Conservation (phyloP, 331 rosid genomes). For the Malus hybrid region DNA sequence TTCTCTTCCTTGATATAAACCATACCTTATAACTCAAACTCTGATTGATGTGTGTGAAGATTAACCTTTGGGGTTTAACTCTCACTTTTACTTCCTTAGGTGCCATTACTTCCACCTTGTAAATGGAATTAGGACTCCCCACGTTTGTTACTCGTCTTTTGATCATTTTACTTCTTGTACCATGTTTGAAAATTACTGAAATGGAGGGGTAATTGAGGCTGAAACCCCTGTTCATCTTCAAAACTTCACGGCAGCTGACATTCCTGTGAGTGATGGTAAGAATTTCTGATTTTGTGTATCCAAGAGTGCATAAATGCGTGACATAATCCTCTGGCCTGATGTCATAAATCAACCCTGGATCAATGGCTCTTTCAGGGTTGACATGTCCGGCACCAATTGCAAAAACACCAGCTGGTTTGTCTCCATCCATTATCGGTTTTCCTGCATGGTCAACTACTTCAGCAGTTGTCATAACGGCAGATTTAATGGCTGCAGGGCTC, state of each 20-base stretch:
- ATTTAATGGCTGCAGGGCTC: constrained; percentile 81
- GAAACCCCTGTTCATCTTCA: constrained; percentile 58
- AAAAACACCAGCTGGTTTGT: constrained; percentile 53
- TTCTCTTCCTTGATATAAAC: constrained; percentile 54
- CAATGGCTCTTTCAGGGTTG: constrained; percentile 61
- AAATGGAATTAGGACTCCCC: constrained; percentile 68
- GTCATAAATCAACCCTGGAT: constrained; percentile 79
- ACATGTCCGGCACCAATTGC: constrained; percentile 84
- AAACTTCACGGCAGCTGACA: constrained; percentile 49
- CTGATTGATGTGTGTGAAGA: constrained; percentile 42
- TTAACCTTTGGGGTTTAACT: constrained; percentile 54
- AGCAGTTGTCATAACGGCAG: constrained; percentile 87
- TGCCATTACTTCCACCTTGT: constrained; percentile 56
- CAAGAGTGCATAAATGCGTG: constrained; percentile 71
- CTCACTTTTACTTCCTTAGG: constrained; percentile 70
- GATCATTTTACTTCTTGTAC: constrained; percentile 43
- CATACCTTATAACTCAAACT: constrained; percentile 53
- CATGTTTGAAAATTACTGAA: constrained; percentile 49
- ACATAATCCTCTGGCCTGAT: constrained; percentile 62
- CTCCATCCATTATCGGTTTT: constrained; percentile 62
- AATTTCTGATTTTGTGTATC: constrained; percentile 59
- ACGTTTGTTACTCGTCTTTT: constrained; percentile 63
- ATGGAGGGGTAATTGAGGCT: constrained; percentile 84
- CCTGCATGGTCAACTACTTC: constrained; percentile 55
- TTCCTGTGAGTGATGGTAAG: constrained; percentile 66